Conservation (phyloP, 441 rosid genomes). For the Pelargonium fulgidum region DNA sequence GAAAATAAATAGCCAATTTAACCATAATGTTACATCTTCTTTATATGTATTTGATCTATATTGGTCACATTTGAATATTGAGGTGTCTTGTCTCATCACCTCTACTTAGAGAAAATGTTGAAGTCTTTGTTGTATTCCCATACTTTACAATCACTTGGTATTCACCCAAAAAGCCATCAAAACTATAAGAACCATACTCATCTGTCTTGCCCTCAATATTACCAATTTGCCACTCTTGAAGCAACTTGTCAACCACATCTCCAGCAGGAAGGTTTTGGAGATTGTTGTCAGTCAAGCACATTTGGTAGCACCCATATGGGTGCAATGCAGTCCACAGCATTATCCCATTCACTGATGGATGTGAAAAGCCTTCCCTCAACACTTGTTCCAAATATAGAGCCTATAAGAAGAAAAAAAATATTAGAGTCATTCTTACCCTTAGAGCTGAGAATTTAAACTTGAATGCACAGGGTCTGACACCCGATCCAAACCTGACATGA, state of each 20-base stretch:
- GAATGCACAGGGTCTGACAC: no score
- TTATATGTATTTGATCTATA: neutral
- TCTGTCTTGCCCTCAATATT: slow-evolving; percentile 34
- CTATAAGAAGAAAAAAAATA: slow-evolving; percentile 19
- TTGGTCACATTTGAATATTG: slow-evolving; percentile 35
- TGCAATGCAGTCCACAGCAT: slow-evolving; percentile 78
- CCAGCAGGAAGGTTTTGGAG: slow-evolving; percentile 64
- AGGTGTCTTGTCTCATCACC: slow-evolving; percentile 56
- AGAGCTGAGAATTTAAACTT: neutral
- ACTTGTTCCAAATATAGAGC: slow-evolving; percentile 65
- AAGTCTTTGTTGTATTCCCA: slow-evolving; percentile 29
- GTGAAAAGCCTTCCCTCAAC: slow-evolving; percentile 78
- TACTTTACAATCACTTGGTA: slow-evolving; percentile 29
- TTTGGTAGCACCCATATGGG: slow-evolving; percentile 61
- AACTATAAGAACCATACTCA: slow-evolving; percentile 54
- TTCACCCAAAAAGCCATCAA: slow-evolving; percentile 66
- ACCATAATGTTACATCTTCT: no score
- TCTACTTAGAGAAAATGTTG: slow-evolving; percentile 41
- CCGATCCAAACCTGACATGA: no score
- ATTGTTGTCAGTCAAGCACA: slow-evolving; percentile 62
- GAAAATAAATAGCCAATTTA: no score
- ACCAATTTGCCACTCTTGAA: slow-evolving; percentile 51
- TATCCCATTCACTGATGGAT: slow-evolving; percentile 64
- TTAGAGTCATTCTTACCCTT: neutral
- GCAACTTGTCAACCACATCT: slow-evolving; percentile 48